These are phyloP conservation scores for Fusarium nelsonii DNA, from an alignment of 2,329 filamentous ascomycete genomes.

Conservation along the genomic window DNA sequence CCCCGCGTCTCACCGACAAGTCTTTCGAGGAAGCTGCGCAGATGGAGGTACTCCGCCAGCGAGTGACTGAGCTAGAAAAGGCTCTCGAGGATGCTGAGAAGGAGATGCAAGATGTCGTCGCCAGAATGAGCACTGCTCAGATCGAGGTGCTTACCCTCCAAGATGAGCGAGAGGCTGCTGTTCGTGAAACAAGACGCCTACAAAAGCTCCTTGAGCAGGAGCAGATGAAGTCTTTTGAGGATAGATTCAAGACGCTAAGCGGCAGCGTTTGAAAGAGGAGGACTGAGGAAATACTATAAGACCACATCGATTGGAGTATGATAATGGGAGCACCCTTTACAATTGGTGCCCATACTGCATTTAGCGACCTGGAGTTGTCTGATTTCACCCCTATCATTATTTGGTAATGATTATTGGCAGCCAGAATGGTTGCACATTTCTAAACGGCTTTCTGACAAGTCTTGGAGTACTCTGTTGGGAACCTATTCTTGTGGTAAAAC, in stretches of 20 bases:
- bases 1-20: conserved; percentile 67
- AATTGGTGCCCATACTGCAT: conserved; percentile 50
- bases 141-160: conserved; percentile 86
- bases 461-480: conserved; percentile 32
- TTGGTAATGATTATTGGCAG: conserved; percentile 29
- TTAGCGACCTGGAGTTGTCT: conserved; percentile 56
- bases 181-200: conserved; percentile 76
- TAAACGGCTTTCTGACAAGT: conserved; percentile 23
- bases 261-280: conserved; percentile 43
- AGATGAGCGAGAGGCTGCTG: conserved; percentile 78
- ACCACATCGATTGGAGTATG: conserved; percentile 23
- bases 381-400: conserved; percentile 43
- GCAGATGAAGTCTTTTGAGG: conserved; percentile 65
- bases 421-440: conserved; percentile 23
- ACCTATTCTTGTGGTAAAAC: conserved; percentile 26
- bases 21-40: conserved; percentile 79
- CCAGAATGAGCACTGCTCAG: conserved; percentile 83
- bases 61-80: conserved; percentile 86
- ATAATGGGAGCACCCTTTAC: conserved; percentile 28
- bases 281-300: conserved; percentile 9
- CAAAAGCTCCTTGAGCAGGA: conserved; percentile 75
- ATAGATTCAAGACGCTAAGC: conserved; percentile 54
- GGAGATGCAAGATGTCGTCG: conserved; percentile 86
- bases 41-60: conserved; percentile 79
- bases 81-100: conserved; percentile 70